Conservation (phyloP, 176 grass and related monocot species). For the Eragrostis curvula region DNA sequence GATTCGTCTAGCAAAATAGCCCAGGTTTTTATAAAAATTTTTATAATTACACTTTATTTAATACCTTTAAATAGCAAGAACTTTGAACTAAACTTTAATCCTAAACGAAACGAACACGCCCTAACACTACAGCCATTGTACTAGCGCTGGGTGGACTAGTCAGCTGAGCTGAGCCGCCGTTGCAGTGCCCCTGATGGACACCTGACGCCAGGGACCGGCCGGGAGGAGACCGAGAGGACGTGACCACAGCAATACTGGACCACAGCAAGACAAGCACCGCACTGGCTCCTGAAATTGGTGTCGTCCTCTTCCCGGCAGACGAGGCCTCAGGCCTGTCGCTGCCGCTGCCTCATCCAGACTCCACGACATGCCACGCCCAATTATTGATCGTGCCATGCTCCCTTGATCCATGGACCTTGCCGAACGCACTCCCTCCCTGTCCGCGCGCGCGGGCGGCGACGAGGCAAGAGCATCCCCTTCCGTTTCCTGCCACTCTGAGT, state of each 20-base stretch:
- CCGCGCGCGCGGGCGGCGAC: too few relatives aligned
- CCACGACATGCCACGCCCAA: slow-evolving; percentile 34
- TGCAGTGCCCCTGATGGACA: background rate
- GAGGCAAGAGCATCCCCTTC: too few relatives aligned
- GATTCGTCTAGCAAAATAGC: too few relatives aligned
- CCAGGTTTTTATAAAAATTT: too few relatives aligned
- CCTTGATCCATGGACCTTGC: background rate
- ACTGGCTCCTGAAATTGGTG: too few relatives aligned
- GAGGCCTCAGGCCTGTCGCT: slow-evolving; percentile 3
- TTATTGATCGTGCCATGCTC: slow-evolving; percentile 3
- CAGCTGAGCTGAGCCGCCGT: background rate
- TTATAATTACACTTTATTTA: too few relatives aligned
- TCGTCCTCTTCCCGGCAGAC: background rate
- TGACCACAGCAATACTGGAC: too few relatives aligned
- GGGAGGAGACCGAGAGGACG: background rate
- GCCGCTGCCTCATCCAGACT: background rate
- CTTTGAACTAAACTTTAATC: too few relatives aligned
- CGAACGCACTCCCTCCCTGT: background rate
- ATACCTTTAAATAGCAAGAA: too few relatives aligned
- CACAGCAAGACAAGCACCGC: background rate
- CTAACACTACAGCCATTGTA: too few relatives aligned
- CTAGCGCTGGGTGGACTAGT: background rate
- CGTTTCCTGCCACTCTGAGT: too few relatives aligned
- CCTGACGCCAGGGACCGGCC: background rate
- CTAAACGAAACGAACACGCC: too few relatives aligned